Base-by-base conservation (phyloP, 2,329 filamentous ascomycete species). In the Setomelanomma holmii region DNA sequence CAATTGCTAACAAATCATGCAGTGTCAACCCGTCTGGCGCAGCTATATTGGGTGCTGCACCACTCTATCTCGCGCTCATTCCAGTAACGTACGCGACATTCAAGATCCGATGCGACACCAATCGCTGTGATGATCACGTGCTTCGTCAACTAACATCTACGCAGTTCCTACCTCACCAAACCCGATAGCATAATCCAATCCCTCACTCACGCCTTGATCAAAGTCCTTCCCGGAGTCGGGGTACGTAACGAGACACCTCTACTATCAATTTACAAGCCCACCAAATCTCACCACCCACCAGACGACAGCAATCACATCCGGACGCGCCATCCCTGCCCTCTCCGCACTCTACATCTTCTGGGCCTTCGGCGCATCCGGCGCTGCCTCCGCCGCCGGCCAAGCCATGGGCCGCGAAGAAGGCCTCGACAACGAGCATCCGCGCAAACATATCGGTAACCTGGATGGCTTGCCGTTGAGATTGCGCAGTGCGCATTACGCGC, bases 301-400 rank as follows among this genome's bases (percentile, higher is more conserved):
- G 57, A 34, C 52, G 10, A 47, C 55, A 20, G 41, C 60, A 0
- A 62, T 65, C 34, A 63, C 60, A 1, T 55, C 58, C 2, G 62
- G 62, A 6, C 62, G 62, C 20, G 62, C 62, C 1, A 65, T 65
- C 8, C 60, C 62, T 12, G 62, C 62, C 6, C 60, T 65, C 20
- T 57, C 56, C 7, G 55, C 60, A 4, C 39, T 65, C 7, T 63
- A 65, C 27, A 33, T 65, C 10, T 65, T 65, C 55, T 65, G 62
- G 62, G 60, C 62, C 0, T 65, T 65, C 10, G 62, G 62, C 22
- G 58, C 58, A 3, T 63, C 62, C 3, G 62, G 62, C 10, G 60
- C 60, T 6, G 45, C 54, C 6, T 63, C 60, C 4, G 62, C 55
- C 5, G 60, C 62, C 10, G 62, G 62, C 8, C 62, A 65, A 47